Conservation (phyloP, 257 asterid species). For the Solanum gandarillasii region DNA sequence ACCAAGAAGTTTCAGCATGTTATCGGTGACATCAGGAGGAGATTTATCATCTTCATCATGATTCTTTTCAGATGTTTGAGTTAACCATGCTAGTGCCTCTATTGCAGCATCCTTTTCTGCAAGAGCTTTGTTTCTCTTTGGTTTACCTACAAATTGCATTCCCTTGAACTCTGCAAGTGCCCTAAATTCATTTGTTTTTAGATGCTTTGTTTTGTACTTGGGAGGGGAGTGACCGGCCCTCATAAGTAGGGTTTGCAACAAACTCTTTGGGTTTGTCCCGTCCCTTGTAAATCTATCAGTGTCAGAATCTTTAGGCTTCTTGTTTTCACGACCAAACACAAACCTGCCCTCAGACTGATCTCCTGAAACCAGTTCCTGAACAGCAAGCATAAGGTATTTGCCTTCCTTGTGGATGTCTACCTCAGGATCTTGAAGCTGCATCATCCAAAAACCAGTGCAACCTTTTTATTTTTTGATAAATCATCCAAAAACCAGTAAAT, state of each 20-base stretch:
- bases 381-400: constrained; percentile 83
- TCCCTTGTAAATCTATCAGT: constrained; percentile 69
- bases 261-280: constrained; percentile 87
- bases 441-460: not conserved
- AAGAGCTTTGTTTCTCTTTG: constrained; percentile 66
- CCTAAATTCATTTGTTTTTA: constrained; percentile 87
- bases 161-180: constrained; percentile 92
- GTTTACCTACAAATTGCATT: constrained; percentile 97
- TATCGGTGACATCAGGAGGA: constrained; percentile 73
- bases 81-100: constrained; percentile 91
- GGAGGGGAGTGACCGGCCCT: constrained; percentile 99
- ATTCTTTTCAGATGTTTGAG: constrained; percentile 63
- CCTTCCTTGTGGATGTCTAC: constrained; percentile 90
- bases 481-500: not conserved
- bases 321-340: constrained; percentile 89
- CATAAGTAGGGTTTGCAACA: constrained; percentile 88
- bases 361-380: constrained; percentile 79
- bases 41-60: constrained; percentile 42
- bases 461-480: not conserved
- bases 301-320: constrained; percentile 41
- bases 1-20: constrained; percentile 84
- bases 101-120: constrained; percentile 97
- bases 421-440: constrained; percentile 77
- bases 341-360: constrained; percentile 95
- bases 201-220: constrained; percentile 90